A percentile compares a stretch with the other conserved stretches of the same genome.
Conservation (phyloP, 176 grass and related monocot genomes). For the Pharus latifolius region DNA sequence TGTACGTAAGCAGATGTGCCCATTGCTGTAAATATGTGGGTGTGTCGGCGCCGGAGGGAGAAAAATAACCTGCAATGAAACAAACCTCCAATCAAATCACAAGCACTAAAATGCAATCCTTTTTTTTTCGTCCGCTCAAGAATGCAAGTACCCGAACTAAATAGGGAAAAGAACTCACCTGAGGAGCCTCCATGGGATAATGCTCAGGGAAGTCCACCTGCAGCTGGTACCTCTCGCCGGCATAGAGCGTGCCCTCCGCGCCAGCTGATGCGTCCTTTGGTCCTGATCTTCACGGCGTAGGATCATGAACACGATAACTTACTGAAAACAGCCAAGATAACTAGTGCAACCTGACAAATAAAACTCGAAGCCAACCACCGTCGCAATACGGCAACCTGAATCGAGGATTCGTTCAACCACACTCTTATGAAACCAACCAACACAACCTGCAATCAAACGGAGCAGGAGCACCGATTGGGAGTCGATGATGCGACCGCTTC, state of each 20-base stretch:
- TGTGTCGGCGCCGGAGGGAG: conserved; percentile 75
- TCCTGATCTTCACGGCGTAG: too few relatives aligned
- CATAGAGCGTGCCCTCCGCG: conserved; percentile 60
- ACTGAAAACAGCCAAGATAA: too few relatives aligned
- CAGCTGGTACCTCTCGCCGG: conserved; percentile 66
- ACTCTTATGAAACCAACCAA: too few relatives aligned
- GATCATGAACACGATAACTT: too few relatives aligned
- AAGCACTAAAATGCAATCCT: neutral
- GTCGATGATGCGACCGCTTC: too few relatives aligned
- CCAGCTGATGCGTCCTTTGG: too few relatives aligned
- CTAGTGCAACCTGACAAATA: too few relatives aligned
- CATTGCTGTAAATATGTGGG: conserved; percentile 92
- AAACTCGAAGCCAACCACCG: too few relatives aligned
- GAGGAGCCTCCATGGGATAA: conserved; percentile 93
- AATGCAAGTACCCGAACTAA: neutral
- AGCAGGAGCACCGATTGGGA: too few relatives aligned
- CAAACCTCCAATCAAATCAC: neutral
- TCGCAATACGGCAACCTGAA: too few relatives aligned
- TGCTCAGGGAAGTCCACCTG: conserved; percentile 95
- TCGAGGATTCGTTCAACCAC: too few relatives aligned
- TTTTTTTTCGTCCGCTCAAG: neutral
- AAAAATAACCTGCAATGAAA: conserved; percentile 67
- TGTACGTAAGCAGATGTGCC: conserved; percentile 94
- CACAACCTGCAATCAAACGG: too few relatives aligned
- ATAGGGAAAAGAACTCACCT: conserved; percentile 17